These are phyloP conservation scores for Sechiopsis laciniata DNA, from an alignment of 306 rosid species.

Conservation along the genomic window DNA sequence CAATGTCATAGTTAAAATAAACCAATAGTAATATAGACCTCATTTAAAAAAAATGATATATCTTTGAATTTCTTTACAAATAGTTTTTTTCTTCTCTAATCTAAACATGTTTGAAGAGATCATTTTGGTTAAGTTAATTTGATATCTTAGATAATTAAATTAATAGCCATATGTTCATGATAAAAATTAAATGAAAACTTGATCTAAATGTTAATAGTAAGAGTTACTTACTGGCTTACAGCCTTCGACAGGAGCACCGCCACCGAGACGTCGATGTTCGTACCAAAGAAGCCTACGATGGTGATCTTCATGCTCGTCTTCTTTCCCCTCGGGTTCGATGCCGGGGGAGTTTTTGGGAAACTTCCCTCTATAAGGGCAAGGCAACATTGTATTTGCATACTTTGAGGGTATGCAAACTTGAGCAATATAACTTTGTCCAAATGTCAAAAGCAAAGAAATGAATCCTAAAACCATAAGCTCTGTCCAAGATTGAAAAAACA, in stretches of 20 bases:
- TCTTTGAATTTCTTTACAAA: no score
- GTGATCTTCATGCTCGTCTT: slow-evolving; percentile 19
- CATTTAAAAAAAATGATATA: no score
- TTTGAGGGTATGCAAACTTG: slow-evolving; percentile 42
- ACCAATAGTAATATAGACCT: no score
- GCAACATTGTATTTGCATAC: slow-evolving; percentile 60
- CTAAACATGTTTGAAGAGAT: no score
- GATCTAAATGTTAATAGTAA: no score
- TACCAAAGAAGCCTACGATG: slow-evolving; percentile 61
- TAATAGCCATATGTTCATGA: no score
- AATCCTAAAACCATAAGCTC: slow-evolving; percentile 97
- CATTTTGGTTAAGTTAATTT: no score
- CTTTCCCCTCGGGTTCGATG: neutral
- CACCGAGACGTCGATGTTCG: slow-evolving; percentile 58
- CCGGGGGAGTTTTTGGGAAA: neutral
- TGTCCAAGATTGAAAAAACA: slow-evolving; percentile 27
- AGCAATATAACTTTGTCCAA: slow-evolving; percentile 69
- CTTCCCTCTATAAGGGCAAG: slow-evolving; percentile 39
- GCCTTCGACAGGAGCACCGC: neutral
- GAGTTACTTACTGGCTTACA: slow-evolving; percentile 36
- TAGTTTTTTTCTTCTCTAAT: no score
- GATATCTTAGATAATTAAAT: no score
- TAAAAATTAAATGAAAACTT: no score
- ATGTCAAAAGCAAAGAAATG: slow-evolving; percentile 78
- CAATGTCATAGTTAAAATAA: no score